phyloP scores from a whole-genome alignment of 1,284 basidiomycete species.

The Tilletia caries region DNA sequence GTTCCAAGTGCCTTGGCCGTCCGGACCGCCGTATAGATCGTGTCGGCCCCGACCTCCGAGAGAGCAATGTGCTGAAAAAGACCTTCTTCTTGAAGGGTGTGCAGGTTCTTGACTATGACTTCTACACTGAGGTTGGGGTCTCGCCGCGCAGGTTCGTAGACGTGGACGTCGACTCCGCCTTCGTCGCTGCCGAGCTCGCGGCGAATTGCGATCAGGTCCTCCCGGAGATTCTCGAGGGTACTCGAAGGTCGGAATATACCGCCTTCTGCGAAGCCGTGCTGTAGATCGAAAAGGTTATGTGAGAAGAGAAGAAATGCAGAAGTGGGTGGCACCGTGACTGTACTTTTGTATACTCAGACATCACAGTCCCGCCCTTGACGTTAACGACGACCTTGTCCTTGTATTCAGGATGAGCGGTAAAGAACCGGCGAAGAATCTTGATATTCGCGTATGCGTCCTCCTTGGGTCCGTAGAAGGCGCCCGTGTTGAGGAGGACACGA shows the following conservation, averaged over 20 bases:
- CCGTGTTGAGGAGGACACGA: slow-evolving; percentile 54
- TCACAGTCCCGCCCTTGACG: slow-evolving; percentile 58
- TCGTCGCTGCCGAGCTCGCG: slow-evolving; percentile 30
- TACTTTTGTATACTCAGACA: slow-evolving; percentile 17
- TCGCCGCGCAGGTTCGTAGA: slow-evolving; percentile 41
- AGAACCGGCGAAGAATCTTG: slow-evolving; percentile 58
- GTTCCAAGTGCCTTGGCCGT: slow-evolving; percentile 18
- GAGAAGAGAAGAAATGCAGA: too few species aligned
- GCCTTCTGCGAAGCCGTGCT: slow-evolving; percentile 30
- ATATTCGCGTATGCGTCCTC: slow-evolving; percentile 55
- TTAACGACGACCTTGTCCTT: slow-evolving; percentile 60
- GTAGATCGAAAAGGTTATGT: too few species aligned
- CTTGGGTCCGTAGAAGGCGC: slow-evolving; percentile 58
- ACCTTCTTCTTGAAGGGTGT: slow-evolving; percentile 30
- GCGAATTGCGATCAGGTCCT: slow-evolving; percentile 28
- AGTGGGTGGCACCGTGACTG: too few species aligned
- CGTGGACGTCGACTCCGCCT: slow-evolving; percentile 28
- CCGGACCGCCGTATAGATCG: slow-evolving; percentile 32
- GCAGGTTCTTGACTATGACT: slow-evolving; percentile 35
- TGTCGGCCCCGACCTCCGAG: slow-evolving; percentile 37
- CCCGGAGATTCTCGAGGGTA: slow-evolving; percentile 22
- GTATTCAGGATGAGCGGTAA: slow-evolving; percentile 61
- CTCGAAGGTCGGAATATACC: slow-evolving; percentile 19
- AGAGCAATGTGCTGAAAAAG: slow-evolving; percentile 42
- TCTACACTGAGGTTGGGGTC: slow-evolving; percentile 25